Evolutionary conservation across 495 filamentous ascomycete genomes (phyloP).

Genomic region (Achaetomiella virescens): DNA sequence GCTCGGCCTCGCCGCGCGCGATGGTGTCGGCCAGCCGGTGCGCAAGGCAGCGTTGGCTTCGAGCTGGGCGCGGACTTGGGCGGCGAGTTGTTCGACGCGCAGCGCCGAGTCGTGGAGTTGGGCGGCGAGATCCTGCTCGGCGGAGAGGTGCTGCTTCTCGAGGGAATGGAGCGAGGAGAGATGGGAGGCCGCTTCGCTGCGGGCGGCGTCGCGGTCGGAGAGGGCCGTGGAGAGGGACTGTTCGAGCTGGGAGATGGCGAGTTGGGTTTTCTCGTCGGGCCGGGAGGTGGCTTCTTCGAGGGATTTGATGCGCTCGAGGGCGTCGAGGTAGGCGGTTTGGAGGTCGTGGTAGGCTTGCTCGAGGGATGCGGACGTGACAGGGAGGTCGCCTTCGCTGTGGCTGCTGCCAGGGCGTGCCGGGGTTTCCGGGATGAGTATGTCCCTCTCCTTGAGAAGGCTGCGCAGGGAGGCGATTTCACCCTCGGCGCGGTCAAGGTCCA

Average conservation of each 20-base stretch:
- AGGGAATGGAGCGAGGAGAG: constrained; percentile 51
- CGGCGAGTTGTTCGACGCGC: constrained; percentile 69
- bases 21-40: constrained; percentile 78
- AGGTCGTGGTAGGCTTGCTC: constrained; percentile 75
- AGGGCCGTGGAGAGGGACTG: constrained; percentile 58
- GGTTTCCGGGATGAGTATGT: constrained; percentile 61
- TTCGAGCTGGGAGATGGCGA: constrained; percentile 57
- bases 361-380: constrained; percentile 63
- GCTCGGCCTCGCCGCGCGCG: constrained; percentile 76
- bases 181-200: constrained; percentile 53
- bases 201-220: constrained; percentile 65
- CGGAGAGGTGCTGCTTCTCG: constrained; percentile 56
- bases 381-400: constrained; percentile 20
- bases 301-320: constrained; percentile 49
- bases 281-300: constrained; percentile 43
- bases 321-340: constrained; percentile 52
- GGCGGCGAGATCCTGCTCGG: constrained; percentile 55
- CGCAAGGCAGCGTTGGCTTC: constrained; percentile 68
- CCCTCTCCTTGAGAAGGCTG: constrained; percentile 75
- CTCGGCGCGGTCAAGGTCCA: constrained; percentile 93
- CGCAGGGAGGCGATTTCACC: constrained; percentile 82
- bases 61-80: constrained; percentile 71
- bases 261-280: constrained; percentile 46
- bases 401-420: constrained; percentile 44
- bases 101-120: constrained; percentile 65